phyloP scores from a whole-genome alignment of 805 yeast species.

The Myxozyma neotropica region DNA sequence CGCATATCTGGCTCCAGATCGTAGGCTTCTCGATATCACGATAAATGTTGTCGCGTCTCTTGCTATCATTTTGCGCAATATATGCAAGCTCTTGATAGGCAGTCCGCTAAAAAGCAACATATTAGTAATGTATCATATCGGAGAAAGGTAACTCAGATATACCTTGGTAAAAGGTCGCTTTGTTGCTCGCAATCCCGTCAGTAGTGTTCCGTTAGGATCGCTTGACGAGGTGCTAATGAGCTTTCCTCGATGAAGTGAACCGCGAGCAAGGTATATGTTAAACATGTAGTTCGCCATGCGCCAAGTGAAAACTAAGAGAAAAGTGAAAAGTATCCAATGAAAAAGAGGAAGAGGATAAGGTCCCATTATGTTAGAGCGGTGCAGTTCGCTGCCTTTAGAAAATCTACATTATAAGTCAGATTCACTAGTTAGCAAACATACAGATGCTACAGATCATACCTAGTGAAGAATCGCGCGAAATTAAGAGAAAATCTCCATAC shows the following conservation, averaged over 20 bases:
- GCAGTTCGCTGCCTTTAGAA: conserved; percentile 17
- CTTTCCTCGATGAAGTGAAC: conserved; percentile 43
- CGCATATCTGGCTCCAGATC: conserved; percentile 41
- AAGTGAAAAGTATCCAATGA: conserved; percentile 28
- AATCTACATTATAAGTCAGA: conserved; percentile 4
- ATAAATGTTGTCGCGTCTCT: conserved; percentile 43
- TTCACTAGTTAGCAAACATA: not conserved
- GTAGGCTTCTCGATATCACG: conserved; percentile 42
- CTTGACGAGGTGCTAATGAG: conserved; percentile 38
- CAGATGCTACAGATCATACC: not conserved
- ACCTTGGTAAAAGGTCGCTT: conserved; percentile 37
- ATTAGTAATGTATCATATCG: not conserved
- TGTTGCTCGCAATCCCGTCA: conserved; percentile 42
- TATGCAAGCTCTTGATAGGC: conserved; percentile 46
- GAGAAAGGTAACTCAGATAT: not conserved
- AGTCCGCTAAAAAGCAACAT: conserved; percentile 29
- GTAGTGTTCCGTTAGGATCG: conserved; percentile 45
- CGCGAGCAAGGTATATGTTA: conserved; percentile 43
- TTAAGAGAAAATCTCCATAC: conserved; percentile 24
- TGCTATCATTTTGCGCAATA: conserved; percentile 39
- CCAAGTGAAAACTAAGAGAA: conserved; percentile 29
- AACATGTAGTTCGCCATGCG: conserved; percentile 37
- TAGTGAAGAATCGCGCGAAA: conserved; percentile 4
- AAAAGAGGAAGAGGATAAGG: conserved; percentile 28
- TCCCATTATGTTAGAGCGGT: conserved; percentile 23